Evolutionary conservation across 2,329 filamentous ascomycete genomes (phyloP).

Genomic region (Aspergillus amoenus): DNA sequence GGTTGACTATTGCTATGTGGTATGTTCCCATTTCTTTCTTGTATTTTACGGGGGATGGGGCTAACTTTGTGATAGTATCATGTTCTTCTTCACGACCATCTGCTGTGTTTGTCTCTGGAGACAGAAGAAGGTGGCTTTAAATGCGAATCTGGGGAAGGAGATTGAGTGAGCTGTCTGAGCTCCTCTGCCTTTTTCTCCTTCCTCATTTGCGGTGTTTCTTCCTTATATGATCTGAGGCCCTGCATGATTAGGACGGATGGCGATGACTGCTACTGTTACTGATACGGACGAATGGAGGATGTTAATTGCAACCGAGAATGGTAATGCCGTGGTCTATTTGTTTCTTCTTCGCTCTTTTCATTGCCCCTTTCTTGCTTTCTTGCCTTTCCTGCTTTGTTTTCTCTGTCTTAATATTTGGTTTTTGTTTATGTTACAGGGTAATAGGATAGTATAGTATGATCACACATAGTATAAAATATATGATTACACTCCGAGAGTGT

Average conservation of each 20-base stretch:
- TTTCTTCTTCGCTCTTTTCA: too few relatives aligned
- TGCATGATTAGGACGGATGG: neutral
- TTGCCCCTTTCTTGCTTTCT: too few relatives aligned
- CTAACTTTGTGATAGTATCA: slow-evolving; percentile 46
- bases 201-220: neutral
- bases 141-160: neutral
- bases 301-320: too few relatives aligned
- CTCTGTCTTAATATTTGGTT: too few relatives aligned
- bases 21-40: slow-evolving; percentile 36
- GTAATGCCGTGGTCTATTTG: too few relatives aligned
- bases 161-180: neutral
- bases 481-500: too few relatives aligned
- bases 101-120: slow-evolving; percentile 63
- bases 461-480: too few relatives aligned
- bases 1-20: slow-evolving; percentile 75
- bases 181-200: neutral
- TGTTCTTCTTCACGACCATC: slow-evolving; percentile 65
- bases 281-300: too few relatives aligned
- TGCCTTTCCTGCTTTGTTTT: too few relatives aligned
- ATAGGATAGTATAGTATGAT: too few relatives aligned
- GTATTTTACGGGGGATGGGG: slow-evolving; percentile 2
- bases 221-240: neutral
- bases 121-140: slow-evolving; percentile 48
- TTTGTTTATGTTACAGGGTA: too few relatives aligned
- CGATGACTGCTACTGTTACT: too few relatives aligned